phyloP scores from a whole-genome alignment of 1,139 yeast species.

The Yamadazyma aaseri region DNA sequence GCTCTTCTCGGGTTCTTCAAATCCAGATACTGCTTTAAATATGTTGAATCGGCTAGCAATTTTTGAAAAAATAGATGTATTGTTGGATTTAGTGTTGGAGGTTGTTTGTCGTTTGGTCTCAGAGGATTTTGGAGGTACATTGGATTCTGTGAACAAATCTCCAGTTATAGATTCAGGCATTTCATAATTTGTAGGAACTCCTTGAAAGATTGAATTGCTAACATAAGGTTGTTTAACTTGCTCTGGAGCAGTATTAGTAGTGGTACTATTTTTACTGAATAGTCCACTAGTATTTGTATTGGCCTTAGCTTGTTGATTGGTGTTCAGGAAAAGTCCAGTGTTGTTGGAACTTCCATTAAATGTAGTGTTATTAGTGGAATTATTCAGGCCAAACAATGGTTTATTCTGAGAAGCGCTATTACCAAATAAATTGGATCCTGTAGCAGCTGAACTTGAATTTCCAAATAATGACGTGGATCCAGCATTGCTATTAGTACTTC shows the following conservation, averaged over 20 bases:
- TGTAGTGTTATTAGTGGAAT: constrained; percentile 3
- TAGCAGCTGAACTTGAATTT: constrained; percentile 6
- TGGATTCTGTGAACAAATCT: constrained; percentile 19
- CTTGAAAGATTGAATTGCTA: constrained; percentile 11
- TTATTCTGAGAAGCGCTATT: constrained; percentile 2
- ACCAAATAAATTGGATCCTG: constrained; percentile 2
- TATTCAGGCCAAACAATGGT: constrained; percentile 3
- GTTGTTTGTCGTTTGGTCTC: not conserved
- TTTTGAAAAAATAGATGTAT: constrained; percentile 31
- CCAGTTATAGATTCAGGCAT: constrained; percentile 44
- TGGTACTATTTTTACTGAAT: not conserved
- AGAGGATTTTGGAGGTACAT: constrained; percentile 1
- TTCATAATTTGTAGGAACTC: constrained; percentile 10
- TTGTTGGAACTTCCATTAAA: constrained; percentile 3
- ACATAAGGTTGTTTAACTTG: constrained; percentile 7
- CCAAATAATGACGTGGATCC: constrained; percentile 16
- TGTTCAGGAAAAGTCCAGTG: constrained; percentile 19
- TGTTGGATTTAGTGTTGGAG: not conserved
- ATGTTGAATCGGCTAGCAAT: constrained; percentile 40
- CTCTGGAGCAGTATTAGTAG: constrained; percentile 1
- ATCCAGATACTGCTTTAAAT: constrained; percentile 20
- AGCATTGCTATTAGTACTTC: constrained; percentile 12
- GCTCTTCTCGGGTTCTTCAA: constrained; percentile 4
- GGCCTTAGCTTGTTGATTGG: constrained; percentile 1
- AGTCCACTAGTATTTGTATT: constrained; percentile 7